phyloP scores from a whole-genome alignment of 2,329 filamentous ascomycete species.

The Trichophaea hybrida region DNA sequence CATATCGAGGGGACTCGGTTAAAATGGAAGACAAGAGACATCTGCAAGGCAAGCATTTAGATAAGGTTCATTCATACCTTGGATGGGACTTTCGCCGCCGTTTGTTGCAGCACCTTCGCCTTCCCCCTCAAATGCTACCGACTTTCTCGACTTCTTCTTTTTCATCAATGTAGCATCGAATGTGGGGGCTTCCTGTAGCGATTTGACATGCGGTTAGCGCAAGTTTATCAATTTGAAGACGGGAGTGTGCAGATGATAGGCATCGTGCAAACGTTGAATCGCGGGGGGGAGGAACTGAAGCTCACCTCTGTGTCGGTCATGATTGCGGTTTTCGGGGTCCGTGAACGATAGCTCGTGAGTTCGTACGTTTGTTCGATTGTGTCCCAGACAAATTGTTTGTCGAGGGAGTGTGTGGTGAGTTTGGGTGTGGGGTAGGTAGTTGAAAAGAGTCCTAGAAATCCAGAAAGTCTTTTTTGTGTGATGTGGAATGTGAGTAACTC shows the following conservation, averaged over 20 bases:
- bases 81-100: too few species aligned
- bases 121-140: conserved; percentile 29
- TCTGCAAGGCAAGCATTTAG: too few species aligned
- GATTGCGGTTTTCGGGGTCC: conserved; percentile 6
- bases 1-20: neutral
- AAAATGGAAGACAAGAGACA: neutral
- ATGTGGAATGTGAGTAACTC: neutral
- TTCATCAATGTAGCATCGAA: conserved; percentile 24
- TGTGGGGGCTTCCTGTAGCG: conserved; percentile 15
- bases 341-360: neutral
- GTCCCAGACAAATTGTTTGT: neutral
- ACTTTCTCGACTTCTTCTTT: conserved; percentile 27
- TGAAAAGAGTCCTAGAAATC: neutral
- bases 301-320: conserved; percentile 23
- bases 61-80: too few species aligned
- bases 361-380: neutral
- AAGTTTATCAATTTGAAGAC: conserved; percentile 23
- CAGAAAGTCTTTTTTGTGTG: neutral
- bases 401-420: neutral
- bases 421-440: neutral
- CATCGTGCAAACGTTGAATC: too few species aligned
- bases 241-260: too few species aligned
- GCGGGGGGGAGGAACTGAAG: conserved; percentile 2
- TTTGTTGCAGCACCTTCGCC: neutral
- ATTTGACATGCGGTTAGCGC: conserved; percentile 3